These are phyloP conservation scores for Phytophthora colocasiae DNA, from an alignment of 352 stramenopile genomes.

Conservation along the genomic window DNA sequence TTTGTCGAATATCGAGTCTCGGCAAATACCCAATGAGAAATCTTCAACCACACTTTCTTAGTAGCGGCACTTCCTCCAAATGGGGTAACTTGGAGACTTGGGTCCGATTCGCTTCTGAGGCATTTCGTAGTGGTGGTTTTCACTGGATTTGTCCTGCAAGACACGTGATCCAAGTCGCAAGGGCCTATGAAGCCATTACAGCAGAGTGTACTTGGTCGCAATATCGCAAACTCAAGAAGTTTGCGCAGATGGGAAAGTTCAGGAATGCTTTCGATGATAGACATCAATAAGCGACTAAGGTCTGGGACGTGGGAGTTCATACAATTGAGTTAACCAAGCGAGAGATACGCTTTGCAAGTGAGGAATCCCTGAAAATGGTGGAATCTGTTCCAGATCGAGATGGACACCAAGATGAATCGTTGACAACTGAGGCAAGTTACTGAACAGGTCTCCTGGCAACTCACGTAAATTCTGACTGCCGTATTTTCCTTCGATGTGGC, in stretches of 20 bases:
- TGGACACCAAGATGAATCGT: conserved; percentile 24
- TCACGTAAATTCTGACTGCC: conserved; percentile 13
- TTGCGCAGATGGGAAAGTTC: conserved; percentile 16
- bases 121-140: conserved; percentile 8
- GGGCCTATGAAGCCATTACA: conserved; percentile 21
- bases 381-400: conserved; percentile 5
- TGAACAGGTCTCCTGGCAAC: conserved; percentile 16
- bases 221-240: conserved; percentile 18
- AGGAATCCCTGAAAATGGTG: conserved; percentile 13
- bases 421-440: conserved; percentile 11
- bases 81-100: neutral
- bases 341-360: conserved; percentile 18
- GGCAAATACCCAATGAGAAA: conserved; percentile 13
- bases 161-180: conserved; percentile 23
- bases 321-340: conserved; percentile 10
- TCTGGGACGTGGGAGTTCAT: conserved; percentile 11
- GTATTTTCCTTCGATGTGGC: conserved; percentile 29
- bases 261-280: conserved; percentile 8
- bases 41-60: conserved; percentile 8
- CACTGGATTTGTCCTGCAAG: conserved; percentile 8
- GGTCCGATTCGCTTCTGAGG: conserved; percentile 4
- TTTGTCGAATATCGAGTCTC: conserved; percentile 4
- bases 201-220: conserved; percentile 10
- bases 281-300: conserved; percentile 7
- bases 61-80: conserved; percentile 11